phyloP scores from a whole-genome alignment of 2,329 filamentous ascomycete species.

The Diaporthe longicolla region DNA sequence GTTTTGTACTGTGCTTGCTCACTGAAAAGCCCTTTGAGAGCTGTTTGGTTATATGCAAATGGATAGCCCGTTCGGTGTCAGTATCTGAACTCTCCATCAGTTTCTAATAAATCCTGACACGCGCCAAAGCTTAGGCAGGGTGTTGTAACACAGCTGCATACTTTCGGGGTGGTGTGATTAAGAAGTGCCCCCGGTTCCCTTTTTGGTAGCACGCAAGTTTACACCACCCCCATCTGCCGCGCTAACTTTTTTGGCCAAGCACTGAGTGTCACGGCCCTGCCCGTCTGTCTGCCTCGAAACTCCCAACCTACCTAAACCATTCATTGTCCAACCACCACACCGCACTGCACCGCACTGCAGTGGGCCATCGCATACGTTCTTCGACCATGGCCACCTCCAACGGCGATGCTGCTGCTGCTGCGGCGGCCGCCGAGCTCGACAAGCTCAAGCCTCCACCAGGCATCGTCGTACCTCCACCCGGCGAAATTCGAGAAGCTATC shows the following conservation, averaged over 20 bases:
- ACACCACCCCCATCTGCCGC: not conserved
- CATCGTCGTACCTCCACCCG: slow-evolving; percentile 87
- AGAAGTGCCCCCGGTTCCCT: not conserved
- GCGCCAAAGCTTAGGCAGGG: too few relatives aligned
- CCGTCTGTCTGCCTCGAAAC: slow-evolving; percentile 23
- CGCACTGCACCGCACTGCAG: slow-evolving; percentile 38
- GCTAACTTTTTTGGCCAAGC: slow-evolving; percentile 31
- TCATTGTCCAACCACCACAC: slow-evolving; percentile 15
- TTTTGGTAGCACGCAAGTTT: not conserved
- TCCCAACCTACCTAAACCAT: slow-evolving; percentile 45
- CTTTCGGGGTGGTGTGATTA: slow-evolving; percentile 3
- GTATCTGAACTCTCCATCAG: too few relatives aligned
- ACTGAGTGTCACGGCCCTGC: not conserved
- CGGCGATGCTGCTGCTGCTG: slow-evolving; percentile 65
- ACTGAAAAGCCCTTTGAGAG: not conserved
- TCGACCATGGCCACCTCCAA: slow-evolving; percentile 60
- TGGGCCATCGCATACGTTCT: slow-evolving; percentile 41
- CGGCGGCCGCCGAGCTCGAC: slow-evolving; percentile 66
- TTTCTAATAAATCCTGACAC: too few relatives aligned
- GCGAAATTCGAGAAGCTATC: slow-evolving; percentile 85
- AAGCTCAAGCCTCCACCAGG: slow-evolving; percentile 84
- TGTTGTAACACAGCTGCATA: not conserved
- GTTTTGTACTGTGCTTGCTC: not conserved
- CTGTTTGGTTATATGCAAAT: not conserved
- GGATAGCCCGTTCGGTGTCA: too few relatives aligned